Evolutionary conservation across 352 stramenopile species (phyloP), one percentile per base, ranked within the genome.

Genomic region (Phytophthora agathidicida): DNA sequence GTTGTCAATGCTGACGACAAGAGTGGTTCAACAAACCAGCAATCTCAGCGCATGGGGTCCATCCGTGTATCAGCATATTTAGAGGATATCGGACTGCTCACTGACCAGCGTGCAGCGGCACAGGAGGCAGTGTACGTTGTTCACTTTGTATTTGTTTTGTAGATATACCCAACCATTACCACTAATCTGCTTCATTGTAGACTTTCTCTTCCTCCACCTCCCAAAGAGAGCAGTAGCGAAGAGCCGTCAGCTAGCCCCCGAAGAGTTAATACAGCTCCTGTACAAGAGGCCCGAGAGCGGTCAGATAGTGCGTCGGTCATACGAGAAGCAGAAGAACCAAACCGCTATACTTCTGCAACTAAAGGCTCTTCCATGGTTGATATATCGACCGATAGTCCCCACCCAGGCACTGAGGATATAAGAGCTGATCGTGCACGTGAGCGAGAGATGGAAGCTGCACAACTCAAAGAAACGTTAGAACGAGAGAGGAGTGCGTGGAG

Each of bases 401-500:
- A 42, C 3, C 26, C 10, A 23, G 41, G 26, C 9, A 39, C 19
- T 8, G 41, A 72, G 33, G 37, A 64, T 33, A 17, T 50, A 9
- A 46, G 8, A 31, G 11, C 16, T 7, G 26, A 37, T 11, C 11
- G 33, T 9, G 14, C 16, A 3, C 46, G 10, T 4, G 58, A 69
- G 27, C 52, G 20, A 19, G 23, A 55, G 52, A 65, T 52, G 14
- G 59, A 77, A 27, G 36, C 70, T 13, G 36, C 61, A n/a, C 28
- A 56, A 16, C 35, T 88, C 7, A 77, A 74, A 28, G 43, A 68
- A n/a, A 23, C 45, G 2, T 49, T 85, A 5, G 58, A 81, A 14
- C 49, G 58, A 11, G 72, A 88, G 17, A 63, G 62, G 27, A 73
- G 59, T 10, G 30, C 43, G 6, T 83, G 75, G 77, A 60, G 82